phyloP scores from a whole-genome alignment of 345 rosid genomes.

The Raphanus sativus region DNA sequence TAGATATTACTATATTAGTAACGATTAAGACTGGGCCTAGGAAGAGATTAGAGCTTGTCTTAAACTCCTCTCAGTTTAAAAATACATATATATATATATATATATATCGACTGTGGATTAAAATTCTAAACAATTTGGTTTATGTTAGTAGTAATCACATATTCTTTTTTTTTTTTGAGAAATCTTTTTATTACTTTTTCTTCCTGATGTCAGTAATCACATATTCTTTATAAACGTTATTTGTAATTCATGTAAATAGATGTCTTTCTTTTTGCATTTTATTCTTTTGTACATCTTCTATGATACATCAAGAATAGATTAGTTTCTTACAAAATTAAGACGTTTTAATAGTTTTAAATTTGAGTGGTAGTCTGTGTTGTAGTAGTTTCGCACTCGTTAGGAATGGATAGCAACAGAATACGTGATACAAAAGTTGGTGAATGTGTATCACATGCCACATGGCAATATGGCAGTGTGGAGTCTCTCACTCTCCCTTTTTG shows the following conservation, averaged over 20 bases:
- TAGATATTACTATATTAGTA: too few relatives aligned
- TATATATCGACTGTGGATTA: not conserved
- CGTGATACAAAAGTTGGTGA: not conserved
- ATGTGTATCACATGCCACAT: not conserved
- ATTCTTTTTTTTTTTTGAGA: too few relatives aligned
- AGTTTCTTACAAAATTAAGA: not conserved
- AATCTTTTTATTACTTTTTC: too few relatives aligned
- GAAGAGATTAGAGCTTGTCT: not conserved
- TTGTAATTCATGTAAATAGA: not conserved
- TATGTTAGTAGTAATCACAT: not conserved
- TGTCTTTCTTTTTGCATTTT: not conserved
- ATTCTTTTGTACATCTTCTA: not conserved
- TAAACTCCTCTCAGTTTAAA: not conserved
- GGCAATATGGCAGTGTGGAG: not conserved
- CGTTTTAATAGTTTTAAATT: not conserved
- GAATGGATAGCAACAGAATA: slow-evolving; percentile 20
- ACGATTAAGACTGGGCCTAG: not conserved
- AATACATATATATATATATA: too few relatives aligned
- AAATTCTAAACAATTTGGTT: not conserved
- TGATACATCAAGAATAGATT: not conserved
- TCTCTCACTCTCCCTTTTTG: not conserved
- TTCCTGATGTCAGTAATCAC: too few relatives aligned
- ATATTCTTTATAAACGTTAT: not conserved
- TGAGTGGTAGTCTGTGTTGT: slow-evolving; percentile 2
- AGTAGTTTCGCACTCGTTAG: slow-evolving; percentile 2